phyloP scores from a whole-genome alignment of 371 early-diverging fungal species.

The Coemansia sp. region DNA sequence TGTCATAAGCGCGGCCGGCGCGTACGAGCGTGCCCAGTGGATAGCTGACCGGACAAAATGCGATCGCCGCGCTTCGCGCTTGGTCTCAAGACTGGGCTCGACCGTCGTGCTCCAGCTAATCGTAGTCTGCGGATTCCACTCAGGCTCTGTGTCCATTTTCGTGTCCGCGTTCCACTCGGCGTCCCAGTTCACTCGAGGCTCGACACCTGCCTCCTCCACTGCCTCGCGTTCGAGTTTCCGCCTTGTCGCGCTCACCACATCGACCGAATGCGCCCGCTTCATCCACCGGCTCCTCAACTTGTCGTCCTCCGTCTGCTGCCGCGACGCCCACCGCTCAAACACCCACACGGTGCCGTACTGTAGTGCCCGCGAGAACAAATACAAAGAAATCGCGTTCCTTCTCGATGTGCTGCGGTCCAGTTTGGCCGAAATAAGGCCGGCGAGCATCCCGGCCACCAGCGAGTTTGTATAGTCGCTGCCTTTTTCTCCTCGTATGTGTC shows the following conservation, averaged over 20 bases:
- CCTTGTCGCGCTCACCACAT: background rate
- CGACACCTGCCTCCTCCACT: background rate
- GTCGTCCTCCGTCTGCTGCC: slow-evolving; percentile 22
- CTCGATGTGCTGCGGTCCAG: slow-evolving; percentile 70
- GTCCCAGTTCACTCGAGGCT: background rate
- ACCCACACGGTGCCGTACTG: slow-evolving; percentile 71
- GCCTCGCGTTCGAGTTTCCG: background rate
- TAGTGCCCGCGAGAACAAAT: slow-evolving; percentile 71
- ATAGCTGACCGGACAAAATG: background rate
- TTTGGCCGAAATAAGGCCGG: slow-evolving; percentile 63
- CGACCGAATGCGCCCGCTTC: slow-evolving; percentile 31
- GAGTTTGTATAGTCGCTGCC: slow-evolving; percentile 68
- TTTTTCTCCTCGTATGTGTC: slow-evolving; percentile 53
- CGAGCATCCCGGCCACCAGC: slow-evolving; percentile 75
- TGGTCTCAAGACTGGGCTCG: slow-evolving; percentile 15
- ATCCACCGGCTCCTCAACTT: slow-evolving; percentile 21
- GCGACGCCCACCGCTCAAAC: slow-evolving; percentile 60
- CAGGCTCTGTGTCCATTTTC: background rate
- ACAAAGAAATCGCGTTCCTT: slow-evolving; percentile 74
- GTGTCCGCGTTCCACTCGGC: background rate
- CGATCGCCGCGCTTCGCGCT: background rate
- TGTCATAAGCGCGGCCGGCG: slow-evolving; percentile 38
- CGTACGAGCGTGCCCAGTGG: slow-evolving; percentile 9
- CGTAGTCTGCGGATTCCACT: background rate
- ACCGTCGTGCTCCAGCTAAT: slow-evolving; percentile 13